These are phyloP conservation scores for Oxytropis ochrocephala DNA, from an alignment of 306 rosid species.

Conservation along the genomic window DNA sequence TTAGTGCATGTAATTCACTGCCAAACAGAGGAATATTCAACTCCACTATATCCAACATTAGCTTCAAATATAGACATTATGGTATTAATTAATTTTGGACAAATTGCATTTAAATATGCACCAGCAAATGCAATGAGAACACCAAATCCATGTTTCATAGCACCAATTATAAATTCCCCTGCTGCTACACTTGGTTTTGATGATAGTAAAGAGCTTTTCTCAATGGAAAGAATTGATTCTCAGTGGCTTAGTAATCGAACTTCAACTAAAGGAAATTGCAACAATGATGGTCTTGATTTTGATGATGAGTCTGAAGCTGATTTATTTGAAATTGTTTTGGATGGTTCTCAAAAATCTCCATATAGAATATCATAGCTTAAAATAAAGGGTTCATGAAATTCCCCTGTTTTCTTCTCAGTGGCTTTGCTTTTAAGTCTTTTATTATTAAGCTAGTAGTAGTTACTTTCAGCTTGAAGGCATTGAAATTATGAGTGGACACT, in stretches of 20 bases:
- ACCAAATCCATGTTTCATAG: constrained; percentile 78
- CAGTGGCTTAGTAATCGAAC: constrained; percentile 43
- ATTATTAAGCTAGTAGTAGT: too few species aligned
- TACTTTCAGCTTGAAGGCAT: not conserved
- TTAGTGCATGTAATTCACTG: constrained; percentile 66
- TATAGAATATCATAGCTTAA: not conserved
- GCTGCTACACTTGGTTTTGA: constrained; percentile 49
- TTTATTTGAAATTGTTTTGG: constrained; percentile 44
- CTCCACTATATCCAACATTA: constrained; percentile 63
- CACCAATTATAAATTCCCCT: constrained; percentile 37
- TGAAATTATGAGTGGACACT: not conserved
- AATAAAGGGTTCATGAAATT: not conserved
- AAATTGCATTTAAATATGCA: constrained; percentile 63
- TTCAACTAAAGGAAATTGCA: constrained; percentile 33
- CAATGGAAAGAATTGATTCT: constrained; percentile 85
- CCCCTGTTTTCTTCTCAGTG: too few species aligned
- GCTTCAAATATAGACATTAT: constrained; percentile 51
- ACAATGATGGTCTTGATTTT: constrained; percentile 11
- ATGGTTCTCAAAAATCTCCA: constrained; percentile 27
- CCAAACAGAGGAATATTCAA: constrained; percentile 63
- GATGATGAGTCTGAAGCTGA: constrained; percentile 42
- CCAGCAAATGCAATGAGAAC: constrained; percentile 85
- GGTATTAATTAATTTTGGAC: constrained; percentile 78
- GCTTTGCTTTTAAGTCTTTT: too few species aligned
- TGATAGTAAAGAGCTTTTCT: constrained; percentile 88